Percentiles rank a stretch among this genome's conserved stretches.
Conservation (phyloP, 2,329 filamentous ascomycete genomes). For the Arthrobotrys sinensis region DNA sequence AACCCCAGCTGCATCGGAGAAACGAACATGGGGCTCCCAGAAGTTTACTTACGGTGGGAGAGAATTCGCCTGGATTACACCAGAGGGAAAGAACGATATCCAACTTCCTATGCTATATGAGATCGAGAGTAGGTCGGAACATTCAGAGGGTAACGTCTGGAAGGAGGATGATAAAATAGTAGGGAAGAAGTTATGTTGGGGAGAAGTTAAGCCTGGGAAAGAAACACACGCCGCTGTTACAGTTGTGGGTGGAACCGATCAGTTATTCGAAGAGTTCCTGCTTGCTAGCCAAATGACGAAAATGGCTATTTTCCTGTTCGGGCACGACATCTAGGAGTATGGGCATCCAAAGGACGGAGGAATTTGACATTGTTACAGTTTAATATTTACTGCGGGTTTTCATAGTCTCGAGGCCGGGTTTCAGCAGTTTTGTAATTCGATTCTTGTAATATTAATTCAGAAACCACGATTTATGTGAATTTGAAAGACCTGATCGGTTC, state of each 20-base stretch:
- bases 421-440: no score
- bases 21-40: conserved; percentile 18
- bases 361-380: no score
- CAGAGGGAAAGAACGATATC: background rate
- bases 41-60: conserved; percentile 34
- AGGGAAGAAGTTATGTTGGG: conserved; percentile 29
- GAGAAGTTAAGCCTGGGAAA: background rate
- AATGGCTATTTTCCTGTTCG: conserved; percentile 41
- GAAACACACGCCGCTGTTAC: background rate
- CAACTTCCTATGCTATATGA: conserved; percentile 31
- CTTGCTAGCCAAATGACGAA: conserved; percentile 42
- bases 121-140: background rate
- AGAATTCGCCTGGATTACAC: conserved; percentile 32
- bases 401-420: no score
- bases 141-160: background rate
- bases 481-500: no score
- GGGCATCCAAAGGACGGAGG: no score
- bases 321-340: conserved; percentile 18
- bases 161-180: background rate
- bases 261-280: conserved; percentile 36
- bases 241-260: conserved; percentile 23
- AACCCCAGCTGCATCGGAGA: background rate
- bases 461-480: no score
- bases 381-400: no score
- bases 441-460: no score